Percentiles rank a stretch among this genome's conserved stretches.
Conservation (phyloP, 305 asterid species). For the Rubia tinctorum region DNA sequence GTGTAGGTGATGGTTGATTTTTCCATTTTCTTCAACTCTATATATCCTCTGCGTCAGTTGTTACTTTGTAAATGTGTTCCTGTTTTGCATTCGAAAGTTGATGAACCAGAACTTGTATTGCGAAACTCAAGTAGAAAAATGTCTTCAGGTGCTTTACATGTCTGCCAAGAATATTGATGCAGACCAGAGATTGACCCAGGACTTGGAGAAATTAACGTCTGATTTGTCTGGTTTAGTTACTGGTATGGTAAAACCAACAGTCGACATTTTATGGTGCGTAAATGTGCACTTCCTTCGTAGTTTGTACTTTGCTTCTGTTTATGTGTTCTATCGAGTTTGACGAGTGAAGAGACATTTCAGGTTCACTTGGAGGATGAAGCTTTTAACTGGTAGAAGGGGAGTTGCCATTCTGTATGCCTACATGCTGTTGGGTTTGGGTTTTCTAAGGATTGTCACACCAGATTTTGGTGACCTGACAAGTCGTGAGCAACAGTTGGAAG, state of each 20-base stretch:
- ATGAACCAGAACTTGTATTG: not conserved
- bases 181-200: conserved; percentile 96
- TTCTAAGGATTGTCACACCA: conserved; percentile 86
- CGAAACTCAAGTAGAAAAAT: conserved; percentile 6
- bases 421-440: conserved; percentile 96
- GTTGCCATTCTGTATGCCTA: conserved; percentile 88
- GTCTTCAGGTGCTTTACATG: conserved; percentile 75
- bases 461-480: conserved; percentile 90
- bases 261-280: conserved; percentile 89
- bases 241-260: conserved; percentile 99
- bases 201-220: conserved; percentile 90
- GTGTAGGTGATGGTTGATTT: not conserved
- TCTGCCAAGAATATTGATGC: conserved; percentile 69
- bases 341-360: conserved; percentile 37
- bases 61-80: not conserved
- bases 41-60: not conserved
- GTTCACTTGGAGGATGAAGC: conserved; percentile 99
- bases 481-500: conserved; percentile 91
- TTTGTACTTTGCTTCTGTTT: conserved; percentile 20
- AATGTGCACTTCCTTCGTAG: conserved; percentile 9
- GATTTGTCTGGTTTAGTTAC: conserved; percentile 97
- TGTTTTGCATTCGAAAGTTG: not conserved
- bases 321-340: conserved; percentile 16
- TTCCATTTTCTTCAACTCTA: not conserved
- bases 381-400: conserved; percentile 91